phyloP scores from a whole-genome alignment of 108 stramenopile genomes.

The Discostella pseudostelligera region DNA sequence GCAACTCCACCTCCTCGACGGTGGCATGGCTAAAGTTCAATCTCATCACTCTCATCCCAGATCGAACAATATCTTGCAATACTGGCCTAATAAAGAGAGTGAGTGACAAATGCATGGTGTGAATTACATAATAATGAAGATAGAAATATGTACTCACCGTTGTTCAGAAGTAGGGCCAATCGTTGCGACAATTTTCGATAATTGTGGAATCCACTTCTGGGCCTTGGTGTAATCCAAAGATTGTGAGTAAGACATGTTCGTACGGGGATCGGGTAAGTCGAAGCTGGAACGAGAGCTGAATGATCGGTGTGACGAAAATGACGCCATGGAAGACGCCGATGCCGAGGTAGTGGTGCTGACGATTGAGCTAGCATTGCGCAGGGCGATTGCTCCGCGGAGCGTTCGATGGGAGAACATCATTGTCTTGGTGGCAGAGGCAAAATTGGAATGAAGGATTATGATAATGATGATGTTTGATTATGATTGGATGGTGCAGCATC shows the following conservation, averaged over 20 bases:
- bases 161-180: conserved; percentile 95
- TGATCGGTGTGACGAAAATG: not conserved
- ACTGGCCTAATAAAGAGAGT: conserved; percentile 37
- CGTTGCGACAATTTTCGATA: conserved; percentile 93
- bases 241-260: conserved; percentile 42
- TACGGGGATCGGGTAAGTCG: conserved; percentile 44
- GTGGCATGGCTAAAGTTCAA: conserved; percentile 97
- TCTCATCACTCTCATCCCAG: conserved; percentile 91
- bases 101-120: too few relatives aligned
- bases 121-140: too few relatives aligned
- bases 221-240: conserved; percentile 29
- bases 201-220: conserved; percentile 50
- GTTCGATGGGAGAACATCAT: conserved; percentile 6
- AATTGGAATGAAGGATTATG: too few relatives aligned
- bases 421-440: too few relatives aligned
- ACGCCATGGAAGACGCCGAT: not conserved
- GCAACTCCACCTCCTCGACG: conserved; percentile 90
- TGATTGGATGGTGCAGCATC: too few relatives aligned
- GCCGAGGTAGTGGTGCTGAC: not conserved
- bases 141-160: too few relatives aligned
- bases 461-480: too few relatives aligned
- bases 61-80: conserved; percentile 66
- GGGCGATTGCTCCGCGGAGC: not conserved
- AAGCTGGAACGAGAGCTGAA: conserved; percentile 31
- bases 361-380: not conserved